Base-by-base conservation (phyloP, 2,329 filamentous ascomycete species). In the Aspergillus sp. region DNA sequence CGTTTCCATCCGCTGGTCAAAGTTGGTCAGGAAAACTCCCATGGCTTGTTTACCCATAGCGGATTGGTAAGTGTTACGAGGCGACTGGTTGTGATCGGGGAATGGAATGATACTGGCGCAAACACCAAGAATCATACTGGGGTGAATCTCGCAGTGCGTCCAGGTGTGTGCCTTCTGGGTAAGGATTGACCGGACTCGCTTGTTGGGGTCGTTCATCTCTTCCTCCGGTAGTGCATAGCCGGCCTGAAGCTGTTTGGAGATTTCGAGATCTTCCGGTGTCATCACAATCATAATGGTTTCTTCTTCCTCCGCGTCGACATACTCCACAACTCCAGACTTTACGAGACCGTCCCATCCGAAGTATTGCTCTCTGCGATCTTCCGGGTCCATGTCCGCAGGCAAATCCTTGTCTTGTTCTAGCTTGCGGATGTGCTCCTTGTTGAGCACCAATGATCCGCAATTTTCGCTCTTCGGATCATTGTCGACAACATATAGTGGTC, bases 41-140 rank as follows among this genome's bases (percentile, higher is more conserved):
- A 98, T 98, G 50, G 93, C 93, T 79, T 98, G 93, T 72, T 98
- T 98, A 75, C 94, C 93, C 93, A 98, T 98, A 64, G 93, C 93
- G 59, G 91, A 96, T 72, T 97, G 91, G 69, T 96, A 98, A 4
- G 91, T 97, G 65, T 98, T 98, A 86, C 93, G 86, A 54, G 93
- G 93, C 50, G 91, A 97, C 80, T 94, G 62, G 38, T 98, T 98
- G 74, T 98, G 93, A 72, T 98, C 93, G 1, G 94, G 93, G 82
- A 98, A 98, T 0, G 93, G 93, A 75, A 98, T 98, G 68, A 98
- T 98, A 72, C 90, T 96, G 59, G 93, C 93, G 64, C 94, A 98
- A 52, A 98, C 95, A 64, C 93, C 93, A 43, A 98, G 74, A 66
- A 98, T 93, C 93, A 98, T 98, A 69, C 90, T 95, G 13, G 93